Base-by-base conservation (phyloP, 176 grass and related monocot species). In the Sorghum bicolor region DNA sequence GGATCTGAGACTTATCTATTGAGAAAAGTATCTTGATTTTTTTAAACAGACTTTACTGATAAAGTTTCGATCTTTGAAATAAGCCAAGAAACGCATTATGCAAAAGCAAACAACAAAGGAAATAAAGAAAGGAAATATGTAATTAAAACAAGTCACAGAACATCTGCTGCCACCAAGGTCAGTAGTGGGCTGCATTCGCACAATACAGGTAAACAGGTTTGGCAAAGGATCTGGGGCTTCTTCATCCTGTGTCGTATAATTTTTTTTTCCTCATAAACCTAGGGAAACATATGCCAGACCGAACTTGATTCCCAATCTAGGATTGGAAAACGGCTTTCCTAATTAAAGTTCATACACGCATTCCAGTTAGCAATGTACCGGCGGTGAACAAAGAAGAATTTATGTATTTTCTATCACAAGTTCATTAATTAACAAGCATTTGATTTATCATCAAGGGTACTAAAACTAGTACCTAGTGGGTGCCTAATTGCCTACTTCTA, bases 371-470 rank as follows among this genome's bases (percentile, higher is more conserved):
- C 40, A 88, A 68, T 47, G 58, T 26, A 40, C 50, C 24, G 26
- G 14, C n/a, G 60, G 39, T 52, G 52, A 57, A 10, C n/a, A 30
- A 68, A 25, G 20, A n/a, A n/a, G n/a, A n/a, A 57, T 34, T 81
- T 67, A 26, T 79, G 12, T 64, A 24, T 67, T 79, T 17, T 30
- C 16, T 41, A 58, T 15, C 41, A 33, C 16, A 17, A 22, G 24
- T 14, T 77, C 47, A 73, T 14, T 72, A 38, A 73, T 90, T 83
- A 90, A 74, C 34, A 90, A 67, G 34, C 33, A 85, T 37, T 82
- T 85, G 78, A 65, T 55, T 63, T 85, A 76, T 64, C 17, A 48
- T 70, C 38, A 38, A 63, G 29, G 38, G 47, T 31, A 70, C 61
- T 24, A 34, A 41, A 52, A 64, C 55, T 71, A 72, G 83, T 8